A percentile compares a stretch with the other conserved stretches of the same genome.
Conservation (phyloP, 2,329 filamentous ascomycete species). For the Periconia sp. region DNA sequence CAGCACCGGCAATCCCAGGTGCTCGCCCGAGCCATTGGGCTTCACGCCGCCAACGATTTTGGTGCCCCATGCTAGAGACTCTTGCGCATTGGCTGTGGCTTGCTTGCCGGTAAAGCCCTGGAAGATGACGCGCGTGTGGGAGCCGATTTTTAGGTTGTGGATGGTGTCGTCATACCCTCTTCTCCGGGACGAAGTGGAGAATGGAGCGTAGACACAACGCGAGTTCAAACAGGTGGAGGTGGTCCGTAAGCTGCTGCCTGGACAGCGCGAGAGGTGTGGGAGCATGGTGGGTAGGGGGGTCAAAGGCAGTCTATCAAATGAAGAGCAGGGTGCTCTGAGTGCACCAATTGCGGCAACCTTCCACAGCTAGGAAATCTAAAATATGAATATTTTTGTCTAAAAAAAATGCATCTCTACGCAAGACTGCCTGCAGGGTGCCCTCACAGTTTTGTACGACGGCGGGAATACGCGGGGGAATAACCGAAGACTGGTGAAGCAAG, state of each 20-base stretch:
- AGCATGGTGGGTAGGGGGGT: constrained; percentile 13
- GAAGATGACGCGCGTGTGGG: constrained; percentile 71
- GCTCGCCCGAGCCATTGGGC: constrained; percentile 71
- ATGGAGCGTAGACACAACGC: constrained; percentile 8
- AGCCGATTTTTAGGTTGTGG: constrained; percentile 69
- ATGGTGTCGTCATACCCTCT: constrained; percentile 67
- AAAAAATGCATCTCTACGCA: no score
- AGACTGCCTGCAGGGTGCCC: no score
- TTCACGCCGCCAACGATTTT: constrained; percentile 81
- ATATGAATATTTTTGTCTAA: no score
- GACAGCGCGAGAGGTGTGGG: constrained; percentile 10
- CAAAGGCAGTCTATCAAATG: background rate
- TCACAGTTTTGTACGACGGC: constrained; percentile 7
- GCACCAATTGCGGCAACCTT: no score
- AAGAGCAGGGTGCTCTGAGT: no score
- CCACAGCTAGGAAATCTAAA: no score
- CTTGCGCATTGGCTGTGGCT: constrained; percentile 77
- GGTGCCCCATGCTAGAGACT: constrained; percentile 79
- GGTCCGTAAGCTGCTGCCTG: constrained; percentile 4
- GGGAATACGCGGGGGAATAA: constrained; percentile 11
- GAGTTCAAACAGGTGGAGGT: background rate
- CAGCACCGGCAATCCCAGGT: constrained; percentile 74
- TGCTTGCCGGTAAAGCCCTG: constrained; percentile 73
- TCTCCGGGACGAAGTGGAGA: constrained; percentile 35
- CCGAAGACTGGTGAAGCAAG: constrained; percentile 7